These are phyloP conservation scores for Musa schizocarpa DNA, from an alignment of 176 grass and related monocot genomes.

Conservation along the genomic window DNA sequence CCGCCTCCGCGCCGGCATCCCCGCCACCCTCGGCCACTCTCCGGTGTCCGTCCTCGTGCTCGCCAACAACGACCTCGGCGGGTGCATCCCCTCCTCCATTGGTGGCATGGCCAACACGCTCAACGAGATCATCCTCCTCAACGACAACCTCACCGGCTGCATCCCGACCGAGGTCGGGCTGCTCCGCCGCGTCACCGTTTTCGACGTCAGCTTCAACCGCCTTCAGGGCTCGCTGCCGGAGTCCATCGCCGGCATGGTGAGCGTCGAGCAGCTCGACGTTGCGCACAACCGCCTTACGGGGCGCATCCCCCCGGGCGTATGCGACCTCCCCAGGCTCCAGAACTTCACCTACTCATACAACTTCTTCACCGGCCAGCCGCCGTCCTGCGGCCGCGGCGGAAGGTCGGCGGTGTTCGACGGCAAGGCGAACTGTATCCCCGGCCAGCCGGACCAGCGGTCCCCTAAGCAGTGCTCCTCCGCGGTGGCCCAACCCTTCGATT, in stretches of 20 bases:
- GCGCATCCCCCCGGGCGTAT: slow-evolving; percentile 40
- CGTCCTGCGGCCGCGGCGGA: background rate
- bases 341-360: slow-evolving; percentile 76
- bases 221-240: slow-evolving; percentile 40
- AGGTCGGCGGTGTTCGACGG: slow-evolving; percentile 24
- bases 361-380: slow-evolving; percentile 48
- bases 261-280: slow-evolving; percentile 52
- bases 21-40: slow-evolving; percentile 65
- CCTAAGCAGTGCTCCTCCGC: slow-evolving; percentile 40
- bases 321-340: slow-evolving; percentile 21
- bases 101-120: slow-evolving; percentile 51
- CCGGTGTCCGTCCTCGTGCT: slow-evolving; percentile 73
- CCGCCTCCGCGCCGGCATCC: slow-evolving; percentile 53
- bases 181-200: slow-evolving; percentile 46
- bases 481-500: slow-evolving; percentile 54
- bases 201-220: slow-evolving; percentile 71
- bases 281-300: slow-evolving; percentile 49
- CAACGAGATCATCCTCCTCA: slow-evolving; percentile 74
- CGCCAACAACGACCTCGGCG: slow-evolving; percentile 62
- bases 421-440: slow-evolving; percentile 61
- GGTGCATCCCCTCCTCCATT: slow-evolving; percentile 56
- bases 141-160: slow-evolving; percentile 41
- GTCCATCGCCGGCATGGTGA: slow-evolving; percentile 18
- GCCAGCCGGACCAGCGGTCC: slow-evolving; percentile 30
- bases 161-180: slow-evolving; percentile 50